These are phyloP conservation scores for Arabidopsis suecica DNA, from an alignment of 345 rosid genomes.

Conservation along the genomic window DNA sequence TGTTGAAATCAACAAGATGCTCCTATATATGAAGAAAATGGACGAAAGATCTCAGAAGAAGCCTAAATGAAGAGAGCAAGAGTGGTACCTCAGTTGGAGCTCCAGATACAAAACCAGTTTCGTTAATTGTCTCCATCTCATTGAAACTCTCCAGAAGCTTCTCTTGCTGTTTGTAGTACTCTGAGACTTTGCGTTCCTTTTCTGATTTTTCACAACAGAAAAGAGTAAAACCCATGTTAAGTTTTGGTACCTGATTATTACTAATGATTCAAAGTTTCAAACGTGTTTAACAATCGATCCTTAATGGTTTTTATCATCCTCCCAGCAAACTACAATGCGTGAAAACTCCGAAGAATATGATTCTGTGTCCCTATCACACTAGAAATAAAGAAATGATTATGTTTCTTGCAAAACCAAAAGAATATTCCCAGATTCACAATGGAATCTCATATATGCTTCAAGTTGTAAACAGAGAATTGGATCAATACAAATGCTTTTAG, in stretches of 20 bases:
- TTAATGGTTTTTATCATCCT: slow-evolving; percentile 12
- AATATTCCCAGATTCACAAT: slow-evolving; percentile 13
- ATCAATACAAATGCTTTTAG: neutral
- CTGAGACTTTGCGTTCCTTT: slow-evolving; percentile 70
- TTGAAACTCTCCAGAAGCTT: slow-evolving; percentile 71
- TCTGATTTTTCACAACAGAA: slow-evolving; percentile 42
- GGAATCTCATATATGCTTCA: slow-evolving; percentile 17
- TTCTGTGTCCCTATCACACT: slow-evolving; percentile 20
- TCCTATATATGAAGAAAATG: neutral
- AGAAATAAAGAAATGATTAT: slow-evolving; percentile 15
- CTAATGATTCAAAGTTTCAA: slow-evolving; percentile 28
- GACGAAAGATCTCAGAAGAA: neutral
- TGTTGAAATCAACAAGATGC: slow-evolving; percentile 35
- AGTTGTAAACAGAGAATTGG: slow-evolving; percentile 13
- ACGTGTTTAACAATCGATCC: neutral
- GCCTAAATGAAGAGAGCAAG: neutral
- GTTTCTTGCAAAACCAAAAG: neutral
- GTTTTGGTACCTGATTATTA: neutral
- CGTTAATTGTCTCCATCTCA: slow-evolving; percentile 76
- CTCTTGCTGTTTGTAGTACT: slow-evolving; percentile 83
- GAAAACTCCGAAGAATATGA: slow-evolving; percentile 29
- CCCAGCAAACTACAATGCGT: slow-evolving; percentile 28
- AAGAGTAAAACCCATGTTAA: slow-evolving; percentile 32
- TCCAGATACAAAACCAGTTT: slow-evolving; percentile 57
- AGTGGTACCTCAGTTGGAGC: slow-evolving; percentile 63